These are phyloP conservation scores for Cucurbita ficifolia DNA, from an alignment of 306 rosid species.

Conservation along the genomic window DNA sequence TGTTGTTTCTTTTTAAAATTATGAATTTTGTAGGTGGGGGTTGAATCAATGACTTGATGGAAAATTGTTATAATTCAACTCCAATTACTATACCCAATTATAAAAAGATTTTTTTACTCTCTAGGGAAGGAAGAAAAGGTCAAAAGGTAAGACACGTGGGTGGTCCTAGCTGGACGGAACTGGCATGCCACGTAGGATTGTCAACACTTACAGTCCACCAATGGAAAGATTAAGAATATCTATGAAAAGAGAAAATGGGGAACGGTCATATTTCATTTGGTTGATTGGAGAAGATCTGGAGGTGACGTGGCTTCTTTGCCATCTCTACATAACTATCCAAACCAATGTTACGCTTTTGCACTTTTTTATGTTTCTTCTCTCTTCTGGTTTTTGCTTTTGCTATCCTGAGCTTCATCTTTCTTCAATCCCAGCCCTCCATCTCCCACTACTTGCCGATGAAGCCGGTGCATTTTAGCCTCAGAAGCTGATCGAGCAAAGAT, in stretches of 20 bases:
- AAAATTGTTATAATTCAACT: too few species aligned
- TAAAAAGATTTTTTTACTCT: neutral
- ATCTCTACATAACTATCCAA: slow-evolving; percentile 45
- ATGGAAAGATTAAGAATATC: neutral
- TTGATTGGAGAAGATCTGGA: slow-evolving; percentile 11
- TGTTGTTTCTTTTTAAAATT: too few species aligned
- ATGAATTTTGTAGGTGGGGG: too few species aligned
- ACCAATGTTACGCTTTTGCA: slow-evolving; percentile 12
- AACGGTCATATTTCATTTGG: neutral
- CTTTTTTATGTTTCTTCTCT: slow-evolving; percentile 14
- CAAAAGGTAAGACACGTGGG: neutral
- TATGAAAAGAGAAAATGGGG: neutral
- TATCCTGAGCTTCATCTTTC: neutral
- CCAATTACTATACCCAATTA: neutral
- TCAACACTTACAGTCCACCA: neutral
- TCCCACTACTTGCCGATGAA: neutral
- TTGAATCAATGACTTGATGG: too few species aligned
- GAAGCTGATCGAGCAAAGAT: slow-evolving; percentile 2
- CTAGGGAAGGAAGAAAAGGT: neutral
- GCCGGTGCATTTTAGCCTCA: neutral
- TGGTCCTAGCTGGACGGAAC: neutral
- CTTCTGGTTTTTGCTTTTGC: neutral
- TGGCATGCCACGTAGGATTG: neutral
- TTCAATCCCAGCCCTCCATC: slow-evolving; percentile 1
- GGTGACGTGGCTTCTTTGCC: slow-evolving; percentile 41